Evolutionary conservation across 2,329 filamentous ascomycete species (phyloP), one percentile per base, ranked within the genome.

Genomic region (Anisogramma anomala): DNA sequence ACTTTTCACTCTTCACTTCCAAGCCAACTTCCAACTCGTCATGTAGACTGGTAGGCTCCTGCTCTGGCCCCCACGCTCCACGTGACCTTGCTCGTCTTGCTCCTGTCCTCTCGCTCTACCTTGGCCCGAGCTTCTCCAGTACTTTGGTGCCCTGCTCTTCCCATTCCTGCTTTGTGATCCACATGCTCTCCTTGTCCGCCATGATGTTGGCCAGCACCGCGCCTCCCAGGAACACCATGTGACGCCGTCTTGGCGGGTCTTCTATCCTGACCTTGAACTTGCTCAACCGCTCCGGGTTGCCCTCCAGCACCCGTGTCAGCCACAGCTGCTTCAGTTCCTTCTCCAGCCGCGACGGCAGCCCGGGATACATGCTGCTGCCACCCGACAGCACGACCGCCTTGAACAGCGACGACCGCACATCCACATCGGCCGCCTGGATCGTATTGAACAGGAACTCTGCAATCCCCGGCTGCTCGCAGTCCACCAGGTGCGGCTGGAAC

Each of bases 181-280:
- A 98, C 91, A 96, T 96, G 61, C 82, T 84, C 62, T 95, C 86
- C 68, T 95, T 96, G 66, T 96, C 88, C 33, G 91, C 88, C 83
- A 98, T 96, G 63, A 98, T 93, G 61, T 96, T 96, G 53, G 91
- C 91, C 55, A 98, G 69, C 48, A 98, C 91, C 19, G 91, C 91
- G 53, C 91, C 91, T 44, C 91, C 91, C 42, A 98, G 67, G 73
- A 98, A 96, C n/a, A 98, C 91, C 88, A 98, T 96, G 70, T 98
- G 91, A 64, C 89, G 76, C 67, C 91, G 77, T 65, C 91, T 77
- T 25, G 91, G 91, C 38, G 91, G 91, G 62, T 98, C 91, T 63
- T 98, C 91, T 70, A 98, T 96, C 62, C 91, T 79, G 51, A 98
- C 89, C 77, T 96, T 98, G 75, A 98, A 98, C 79, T 96, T 98